phyloP scores from a whole-genome alignment of 768 basidiomycete species.

The Agrocybe praecox region DNA sequence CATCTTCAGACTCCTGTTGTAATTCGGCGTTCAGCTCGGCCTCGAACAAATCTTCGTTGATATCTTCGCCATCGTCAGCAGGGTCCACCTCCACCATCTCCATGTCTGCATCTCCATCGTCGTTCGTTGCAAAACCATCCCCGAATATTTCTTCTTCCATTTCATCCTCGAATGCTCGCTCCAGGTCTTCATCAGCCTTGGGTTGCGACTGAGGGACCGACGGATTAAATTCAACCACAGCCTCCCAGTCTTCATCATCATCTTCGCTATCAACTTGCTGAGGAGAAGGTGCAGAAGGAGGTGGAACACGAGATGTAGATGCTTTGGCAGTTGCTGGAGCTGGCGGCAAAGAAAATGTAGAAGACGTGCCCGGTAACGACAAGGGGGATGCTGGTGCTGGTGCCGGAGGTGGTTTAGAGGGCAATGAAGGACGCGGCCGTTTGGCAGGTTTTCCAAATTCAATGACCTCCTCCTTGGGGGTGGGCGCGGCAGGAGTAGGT shows the following conservation, averaged over 20 bases:
- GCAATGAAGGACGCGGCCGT: slow-evolving; percentile 11
- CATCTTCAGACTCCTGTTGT: slow-evolving; percentile 44
- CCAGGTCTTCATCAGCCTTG: background rate
- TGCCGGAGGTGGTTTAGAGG: slow-evolving; percentile 2
- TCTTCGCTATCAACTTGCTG: slow-evolving; percentile 13
- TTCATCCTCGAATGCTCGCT: slow-evolving; percentile 12
- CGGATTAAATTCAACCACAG: slow-evolving; percentile 27
- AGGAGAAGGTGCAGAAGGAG: background rate
- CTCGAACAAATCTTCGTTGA: slow-evolving; percentile 41
- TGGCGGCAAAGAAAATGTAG: slow-evolving; percentile 8
- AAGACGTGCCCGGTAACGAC: slow-evolving; percentile 13
- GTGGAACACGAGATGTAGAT: background rate
- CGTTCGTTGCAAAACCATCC: slow-evolving; percentile 15
- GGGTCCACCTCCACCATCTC: slow-evolving; percentile 8
- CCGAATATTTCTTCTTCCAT: slow-evolving; percentile 29
- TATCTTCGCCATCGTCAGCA: slow-evolving; percentile 26
- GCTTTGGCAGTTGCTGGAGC: slow-evolving; percentile 6
- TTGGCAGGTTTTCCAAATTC: slow-evolving; percentile 16
- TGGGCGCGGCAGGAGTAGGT: background rate
- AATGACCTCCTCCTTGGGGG: slow-evolving; percentile 15
- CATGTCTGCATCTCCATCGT: slow-evolving; percentile 4
- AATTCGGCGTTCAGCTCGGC: slow-evolving; percentile 39
- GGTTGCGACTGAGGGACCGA: slow-evolving; percentile 3
- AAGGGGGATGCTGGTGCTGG: slow-evolving; percentile 10
- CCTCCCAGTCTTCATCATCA: slow-evolving; percentile 54